These are phyloP conservation scores for Tolypocladium pustulatum DNA, from an alignment of 2,329 filamentous ascomycete species.

Conservation along the genomic window DNA sequence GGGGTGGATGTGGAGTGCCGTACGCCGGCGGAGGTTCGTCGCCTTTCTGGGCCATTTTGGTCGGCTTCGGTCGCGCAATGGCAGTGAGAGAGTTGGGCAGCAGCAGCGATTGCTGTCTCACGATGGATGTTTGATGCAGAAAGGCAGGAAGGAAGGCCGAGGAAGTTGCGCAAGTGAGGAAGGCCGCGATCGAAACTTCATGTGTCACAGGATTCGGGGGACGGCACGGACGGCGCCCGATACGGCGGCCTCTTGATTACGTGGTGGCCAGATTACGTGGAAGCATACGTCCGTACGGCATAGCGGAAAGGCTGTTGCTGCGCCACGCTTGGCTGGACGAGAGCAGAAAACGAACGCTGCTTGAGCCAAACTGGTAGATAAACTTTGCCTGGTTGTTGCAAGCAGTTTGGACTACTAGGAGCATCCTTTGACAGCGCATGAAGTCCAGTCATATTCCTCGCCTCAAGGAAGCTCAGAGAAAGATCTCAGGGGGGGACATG, in stretches of 20 bases:
- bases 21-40: constrained; percentile 39
- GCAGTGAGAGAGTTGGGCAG: background rate
- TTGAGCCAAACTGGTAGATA: background rate
- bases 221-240: background rate
- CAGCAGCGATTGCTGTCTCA: background rate
- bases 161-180: background rate
- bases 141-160: background rate
- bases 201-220: constrained; percentile 4
- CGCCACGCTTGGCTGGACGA: constrained; percentile 21
- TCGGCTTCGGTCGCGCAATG: background rate
- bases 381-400: background rate
- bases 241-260: constrained; percentile 12
- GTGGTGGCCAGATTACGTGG: constrained; percentile 8
- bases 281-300: no score
- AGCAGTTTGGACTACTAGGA: background rate
- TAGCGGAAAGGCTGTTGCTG: constrained; percentile 11
- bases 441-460: background rate
- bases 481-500: background rate
- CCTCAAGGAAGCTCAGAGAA: background rate
- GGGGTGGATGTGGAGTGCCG: constrained; percentile 12
- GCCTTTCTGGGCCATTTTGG: constrained; percentile 33
- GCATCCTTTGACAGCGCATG: background rate
- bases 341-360: background rate
- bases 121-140: background rate
- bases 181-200: constrained; percentile 4